Percentiles rank a stretch among this genome's conserved stretches.
Evolutionary conservation across 2,329 filamentous ascomycete species (phyloP).

Genomic region (Malbranchea cinnamomea): DNA sequence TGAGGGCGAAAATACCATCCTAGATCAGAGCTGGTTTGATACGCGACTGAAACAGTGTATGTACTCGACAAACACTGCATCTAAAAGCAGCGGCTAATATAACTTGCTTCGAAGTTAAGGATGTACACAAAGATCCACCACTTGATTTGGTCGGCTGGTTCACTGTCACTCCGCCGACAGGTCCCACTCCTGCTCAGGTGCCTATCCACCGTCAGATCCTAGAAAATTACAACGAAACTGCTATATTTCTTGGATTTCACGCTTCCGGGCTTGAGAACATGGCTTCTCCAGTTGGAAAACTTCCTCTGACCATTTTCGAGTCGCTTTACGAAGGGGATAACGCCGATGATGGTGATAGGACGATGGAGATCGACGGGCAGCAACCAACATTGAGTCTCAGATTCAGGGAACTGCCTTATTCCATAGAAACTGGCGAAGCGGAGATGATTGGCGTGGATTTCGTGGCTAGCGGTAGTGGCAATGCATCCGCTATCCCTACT

Average conservation of each 20-base stretch:
- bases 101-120: constrained; percentile 47
- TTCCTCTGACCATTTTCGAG: constrained; percentile 87
- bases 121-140: constrained; percentile 69
- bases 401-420: constrained; percentile 73
- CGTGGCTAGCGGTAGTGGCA: constrained; percentile 70
- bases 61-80: constrained; percentile 27
- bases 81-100: not conserved
- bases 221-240: constrained; percentile 62
- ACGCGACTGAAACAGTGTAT: constrained; percentile 72
- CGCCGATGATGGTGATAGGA: constrained; percentile 39
- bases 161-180: constrained; percentile 56
- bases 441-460: constrained; percentile 98
- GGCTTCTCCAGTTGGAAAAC: constrained; percentile 53
- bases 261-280: constrained; percentile 41
- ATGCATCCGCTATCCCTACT: constrained; percentile 48
- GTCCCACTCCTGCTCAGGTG: constrained; percentile 52
- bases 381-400: constrained; percentile 44
- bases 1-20: constrained; percentile 37
- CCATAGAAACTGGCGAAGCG: constrained; percentile 83
- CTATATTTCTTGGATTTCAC: constrained; percentile 80
- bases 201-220: constrained; percentile 68
- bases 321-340: constrained; percentile 62
- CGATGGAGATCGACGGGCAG: constrained; percentile 58
- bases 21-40: constrained; percentile 59
- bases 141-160: constrained; percentile 91